phyloP scores from a whole-genome alignment of 176 grass and related monocot genomes.

The Coix lacrymajobi region DNA sequence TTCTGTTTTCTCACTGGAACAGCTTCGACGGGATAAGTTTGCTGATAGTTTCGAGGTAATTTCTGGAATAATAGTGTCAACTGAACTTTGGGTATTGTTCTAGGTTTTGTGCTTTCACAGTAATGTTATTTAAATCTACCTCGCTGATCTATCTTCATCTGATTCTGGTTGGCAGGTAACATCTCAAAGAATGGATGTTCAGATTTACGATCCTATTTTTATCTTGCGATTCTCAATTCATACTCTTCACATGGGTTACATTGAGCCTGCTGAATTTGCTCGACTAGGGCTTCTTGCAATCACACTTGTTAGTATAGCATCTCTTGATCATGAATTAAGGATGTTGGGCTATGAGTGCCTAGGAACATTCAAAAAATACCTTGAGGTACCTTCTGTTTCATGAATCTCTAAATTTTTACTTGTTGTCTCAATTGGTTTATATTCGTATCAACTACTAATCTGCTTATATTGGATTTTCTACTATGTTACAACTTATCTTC shows the following conservation, averaged over 20 bases:
- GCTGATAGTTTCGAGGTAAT: conserved; percentile 55
- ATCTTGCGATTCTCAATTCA: conserved; percentile 81
- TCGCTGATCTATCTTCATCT: neutral
- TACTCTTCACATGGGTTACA: conserved; percentile 71
- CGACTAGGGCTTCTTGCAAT: conserved; percentile 84
- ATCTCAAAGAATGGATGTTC: conserved; percentile 31
- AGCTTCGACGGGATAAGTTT: conserved; percentile 49
- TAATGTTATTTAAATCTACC: neutral
- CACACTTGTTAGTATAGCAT: conserved; percentile 76
- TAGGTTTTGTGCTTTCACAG: conserved; percentile 1
- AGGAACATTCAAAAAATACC: conserved; percentile 58
- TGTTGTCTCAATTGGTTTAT: conserved; percentile 7
- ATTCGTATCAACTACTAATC: neutral
- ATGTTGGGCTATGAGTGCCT: conserved; percentile 85
- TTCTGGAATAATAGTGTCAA: conserved; percentile 11
- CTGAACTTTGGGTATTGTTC: conserved; percentile 18
- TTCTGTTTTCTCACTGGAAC: conserved; percentile 60
- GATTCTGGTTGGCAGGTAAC: conserved; percentile 38
- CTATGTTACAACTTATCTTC: neutral
- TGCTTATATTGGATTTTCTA: neutral
- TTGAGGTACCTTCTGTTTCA: conserved; percentile 63
- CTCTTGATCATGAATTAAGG: conserved; percentile 67
- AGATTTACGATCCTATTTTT: conserved; percentile 70
- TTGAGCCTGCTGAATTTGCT: conserved; percentile 78
- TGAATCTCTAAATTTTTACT: conserved; percentile 12